Base-by-base conservation (phyloP, 202 grass and related monocot genomes). In the Zizania palustris region DNA sequence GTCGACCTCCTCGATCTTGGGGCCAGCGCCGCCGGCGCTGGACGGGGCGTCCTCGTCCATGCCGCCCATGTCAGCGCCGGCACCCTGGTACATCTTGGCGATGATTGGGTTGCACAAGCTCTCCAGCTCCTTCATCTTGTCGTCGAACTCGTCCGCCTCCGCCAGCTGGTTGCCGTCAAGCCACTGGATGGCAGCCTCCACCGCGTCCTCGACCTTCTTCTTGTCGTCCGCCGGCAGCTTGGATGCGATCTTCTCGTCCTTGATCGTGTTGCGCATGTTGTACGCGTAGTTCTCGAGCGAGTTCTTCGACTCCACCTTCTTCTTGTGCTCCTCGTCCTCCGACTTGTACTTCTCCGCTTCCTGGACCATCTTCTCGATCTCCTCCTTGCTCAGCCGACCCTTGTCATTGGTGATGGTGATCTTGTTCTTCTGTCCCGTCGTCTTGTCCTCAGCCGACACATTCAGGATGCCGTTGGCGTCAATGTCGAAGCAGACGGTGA, bases 1-100 rank as follows among this genome's bases (percentile, higher is more conserved):
- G 77, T 97, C 90, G 6, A 97, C 93, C 85, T 97, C 93, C 85
- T 97, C 93, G 10, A 97, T 97, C 93, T 97, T 97, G 65, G 90
- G 93, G 46, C 93, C 90, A 5, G 90, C 64, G 20, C 89, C 89
- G 9, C 81, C 75, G 2, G 71, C 72, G 11, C 85, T 83, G 0
- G 89, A 74, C 0, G 89, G 80, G 0, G 59, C 65, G 41, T 89
- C 93, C 15, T 89, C 93, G 46, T 96, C 92, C 89, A 89, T 88
- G 60, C 84, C 84, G 12, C 71, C 72, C 90, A 96, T 92, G 75
- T 96, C 89, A 0, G 71, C 84, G 0, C 89, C 89, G 0, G 87
- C 93, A 4, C 90, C 93, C 87, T 97, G 93, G 65, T 93, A 97
- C 93, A 97, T 97, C 83, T 93, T 93, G 58, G 93, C 93, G 60